Evolutionary conservation across 2,329 filamentous ascomycete species (phyloP).

Genomic region (Achaetomium macrosporum): DNA sequence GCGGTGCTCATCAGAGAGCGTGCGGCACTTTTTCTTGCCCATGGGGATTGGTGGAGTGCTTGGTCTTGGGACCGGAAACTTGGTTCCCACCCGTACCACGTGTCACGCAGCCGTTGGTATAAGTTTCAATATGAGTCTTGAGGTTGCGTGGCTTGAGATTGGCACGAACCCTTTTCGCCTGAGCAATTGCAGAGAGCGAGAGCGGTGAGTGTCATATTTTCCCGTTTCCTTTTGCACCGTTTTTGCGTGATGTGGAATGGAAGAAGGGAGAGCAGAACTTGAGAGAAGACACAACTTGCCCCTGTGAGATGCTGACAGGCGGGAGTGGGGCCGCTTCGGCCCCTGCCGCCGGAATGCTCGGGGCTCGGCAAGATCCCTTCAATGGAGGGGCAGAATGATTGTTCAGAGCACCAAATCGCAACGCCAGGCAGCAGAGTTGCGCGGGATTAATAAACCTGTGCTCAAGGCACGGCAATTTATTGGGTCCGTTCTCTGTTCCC

Average conservation of each 20-base stretch:
- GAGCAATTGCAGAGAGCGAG: background rate
- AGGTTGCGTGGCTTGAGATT: constrained; percentile 5
- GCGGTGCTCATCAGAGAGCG: background rate
- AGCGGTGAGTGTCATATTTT: constrained; percentile 7
- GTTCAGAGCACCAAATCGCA: background rate
- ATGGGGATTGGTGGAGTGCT: constrained; percentile 4
- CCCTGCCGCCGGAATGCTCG: constrained; percentile 15
- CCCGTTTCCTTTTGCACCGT: background rate
- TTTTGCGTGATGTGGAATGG: background rate
- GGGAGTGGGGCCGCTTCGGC: constrained; percentile 15
- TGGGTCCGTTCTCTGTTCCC: background rate
- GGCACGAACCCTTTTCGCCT: background rate
- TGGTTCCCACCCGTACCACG: constrained; percentile 22
- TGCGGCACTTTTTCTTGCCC: background rate
- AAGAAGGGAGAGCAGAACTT: background rate
- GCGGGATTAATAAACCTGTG: background rate
- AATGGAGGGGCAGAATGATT: too few species aligned
- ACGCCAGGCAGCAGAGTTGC: background rate
- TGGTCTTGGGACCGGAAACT: background rate
- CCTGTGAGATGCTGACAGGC: constrained; percentile 12
- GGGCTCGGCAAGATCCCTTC: constrained; percentile 4
- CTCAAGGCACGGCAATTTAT: background rate
- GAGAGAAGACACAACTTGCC: constrained; percentile 2
- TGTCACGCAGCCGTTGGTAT: constrained; percentile 27
- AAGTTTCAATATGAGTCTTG: background rate